Base-by-base conservation (phyloP, 176 grass and related monocot species). In the Oryza meyeriana region DNA sequence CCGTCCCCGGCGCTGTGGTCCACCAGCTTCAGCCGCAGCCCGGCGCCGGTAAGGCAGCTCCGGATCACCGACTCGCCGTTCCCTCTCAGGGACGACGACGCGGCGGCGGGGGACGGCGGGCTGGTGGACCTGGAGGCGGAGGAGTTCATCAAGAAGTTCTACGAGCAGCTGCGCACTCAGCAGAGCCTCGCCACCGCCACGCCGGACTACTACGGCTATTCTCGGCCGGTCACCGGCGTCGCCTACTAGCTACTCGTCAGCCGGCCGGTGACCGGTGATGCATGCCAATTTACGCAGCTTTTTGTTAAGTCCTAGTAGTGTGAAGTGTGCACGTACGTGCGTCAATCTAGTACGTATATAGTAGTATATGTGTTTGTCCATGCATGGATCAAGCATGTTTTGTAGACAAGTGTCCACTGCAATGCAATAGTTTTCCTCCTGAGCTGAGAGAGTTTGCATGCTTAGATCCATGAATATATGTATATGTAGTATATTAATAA, bases 51-150 rank as follows among this genome's bases (percentile, higher is more conserved):
- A 33, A 84, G 64, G 68, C 87, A 98, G 78, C 91, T 95, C 22
- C 80, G 93, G 80, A 90, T 99, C 75, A 99, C 96, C 10, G 93
- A 95, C 85, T 99, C 96, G 35, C 96, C 96, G 42, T 95, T 91
- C 84, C 86, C 82, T 6, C 0, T 90, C 2, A 59, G 42, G 29
- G 79, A 94, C 44, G 91, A 91, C 78, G 88, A 50, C 12, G 38
- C 36, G 20, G 79, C 12, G n/a, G 80, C 57, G 10, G 42, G 42
- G 12, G 50, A 34, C 10, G 68, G 7, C 4, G 77, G 32, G 8
- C 42, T 74, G 42, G 76, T 90, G 45, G 90, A 94, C 79, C 67
- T 4, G 27, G 85, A 92, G 64, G 92, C 92, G 7, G 94, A 94
- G 75, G 79, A 90, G 39, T 94, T 94, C 85, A 94, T 94, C 79